Evolutionary conservation across 2,329 filamentous ascomycete species (phyloP).

Genomic region (Thelonectria discophora): DNA sequence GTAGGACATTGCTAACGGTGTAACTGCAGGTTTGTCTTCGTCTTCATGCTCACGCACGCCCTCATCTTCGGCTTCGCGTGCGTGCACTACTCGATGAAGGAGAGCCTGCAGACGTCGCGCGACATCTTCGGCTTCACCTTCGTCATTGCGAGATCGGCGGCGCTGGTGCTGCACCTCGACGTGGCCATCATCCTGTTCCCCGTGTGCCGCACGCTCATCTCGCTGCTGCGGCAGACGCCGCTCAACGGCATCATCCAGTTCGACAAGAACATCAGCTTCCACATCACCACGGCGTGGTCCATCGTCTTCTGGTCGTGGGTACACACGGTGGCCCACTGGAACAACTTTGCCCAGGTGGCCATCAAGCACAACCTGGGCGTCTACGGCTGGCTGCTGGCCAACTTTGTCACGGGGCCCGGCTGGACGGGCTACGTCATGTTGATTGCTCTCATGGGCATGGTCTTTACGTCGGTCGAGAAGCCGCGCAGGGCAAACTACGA

Average conservation of each 20-base stretch:
- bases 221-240: conserved; percentile 79
- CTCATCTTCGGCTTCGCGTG: conserved; percentile 84
- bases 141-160: conserved; percentile 78
- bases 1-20: conserved; percentile 21
- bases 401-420: conserved; percentile 81
- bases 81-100: conserved; percentile 81
- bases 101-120: conserved; percentile 73
- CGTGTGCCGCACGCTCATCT: conserved; percentile 86
- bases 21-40: conserved; percentile 71
- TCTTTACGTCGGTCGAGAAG: conserved; percentile 79
- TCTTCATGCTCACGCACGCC: conserved; percentile 77
- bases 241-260: conserved; percentile 88
- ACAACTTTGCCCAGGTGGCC: conserved; percentile 82
- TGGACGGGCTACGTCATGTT: conserved; percentile 91
- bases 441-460: conserved; percentile 79
- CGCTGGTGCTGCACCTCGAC: conserved; percentile 82
- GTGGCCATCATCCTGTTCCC: conserved; percentile 82
- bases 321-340: conserved; percentile 87
- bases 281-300: conserved; percentile 85
- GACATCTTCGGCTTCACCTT: conserved; percentile 79
- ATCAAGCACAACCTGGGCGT: conserved; percentile 79
- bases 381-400: conserved; percentile 79
- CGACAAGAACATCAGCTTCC: conserved; percentile 89
- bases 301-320: conserved; percentile 90
- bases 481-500: conserved; percentile 83